Evolutionary conservation across 345 rosid species (phyloP).

Genomic region (Mallotus nudiflorus): DNA sequence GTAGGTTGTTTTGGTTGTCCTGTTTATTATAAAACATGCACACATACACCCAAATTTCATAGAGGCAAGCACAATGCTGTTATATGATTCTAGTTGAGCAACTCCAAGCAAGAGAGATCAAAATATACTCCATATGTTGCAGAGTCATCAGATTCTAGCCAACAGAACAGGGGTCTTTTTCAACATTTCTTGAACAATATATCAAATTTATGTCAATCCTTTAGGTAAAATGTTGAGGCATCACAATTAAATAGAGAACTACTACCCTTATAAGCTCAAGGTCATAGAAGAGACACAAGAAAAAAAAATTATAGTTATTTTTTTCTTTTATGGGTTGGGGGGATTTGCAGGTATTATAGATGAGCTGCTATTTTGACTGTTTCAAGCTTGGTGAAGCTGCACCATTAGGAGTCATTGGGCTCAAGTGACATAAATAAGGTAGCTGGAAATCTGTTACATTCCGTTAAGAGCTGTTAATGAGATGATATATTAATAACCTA

Average conservation of each 20-base stretch:
- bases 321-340: too few relatives aligned
- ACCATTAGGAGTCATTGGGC: too few relatives aligned
- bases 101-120: not conserved
- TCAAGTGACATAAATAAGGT: too few relatives aligned
- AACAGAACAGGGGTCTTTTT: not conserved
- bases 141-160: not conserved
- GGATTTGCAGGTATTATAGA: too few relatives aligned
- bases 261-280: not conserved
- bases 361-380: too few relatives aligned
- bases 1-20: not conserved
- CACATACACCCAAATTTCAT: not conserved
- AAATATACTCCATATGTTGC: not conserved
- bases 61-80: not conserved
- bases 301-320: not conserved
- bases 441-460: too few relatives aligned
- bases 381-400: too few relatives aligned
- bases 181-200: not conserved
- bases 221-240: not conserved
- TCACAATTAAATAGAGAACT: not conserved
- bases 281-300: not conserved
- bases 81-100: not conserved
- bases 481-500: too few relatives aligned
- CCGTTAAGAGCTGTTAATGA: too few relatives aligned
- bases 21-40: not conserved
- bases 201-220: not conserved